phyloP scores from a whole-genome alignment of 192 early-diverging fungal genomes.

The Backusella luteola region DNA sequence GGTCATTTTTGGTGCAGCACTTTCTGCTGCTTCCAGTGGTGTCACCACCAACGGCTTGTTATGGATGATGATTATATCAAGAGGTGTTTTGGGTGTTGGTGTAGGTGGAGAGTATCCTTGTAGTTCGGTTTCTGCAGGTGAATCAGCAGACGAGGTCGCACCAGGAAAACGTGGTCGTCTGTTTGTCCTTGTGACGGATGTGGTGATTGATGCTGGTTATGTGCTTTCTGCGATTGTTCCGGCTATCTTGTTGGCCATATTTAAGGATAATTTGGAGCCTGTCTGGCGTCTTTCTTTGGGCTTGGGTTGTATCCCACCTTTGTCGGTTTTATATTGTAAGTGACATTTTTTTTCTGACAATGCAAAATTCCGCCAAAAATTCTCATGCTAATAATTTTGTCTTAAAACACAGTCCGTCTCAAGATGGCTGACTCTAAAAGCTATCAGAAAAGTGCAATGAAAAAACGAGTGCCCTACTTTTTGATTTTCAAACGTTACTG shows the following conservation, averaged over 20 bases:
- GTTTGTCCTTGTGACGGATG: conserved; percentile 40
- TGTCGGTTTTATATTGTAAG: conserved; percentile 50
- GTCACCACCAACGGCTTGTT: conserved; percentile 38
- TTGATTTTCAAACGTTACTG: conserved; percentile 54
- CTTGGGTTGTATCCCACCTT: conserved; percentile 47
- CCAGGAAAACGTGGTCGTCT: conserved; percentile 35
- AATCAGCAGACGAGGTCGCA: conserved; percentile 50
- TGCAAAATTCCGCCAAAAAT: background rate
- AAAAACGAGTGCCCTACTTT: conserved; percentile 48
- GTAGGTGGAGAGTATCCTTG: conserved; percentile 54
- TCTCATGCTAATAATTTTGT: background rate
- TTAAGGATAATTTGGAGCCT: conserved; percentile 44
- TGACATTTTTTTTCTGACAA: background rate
- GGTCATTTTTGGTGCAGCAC: conserved; percentile 46
- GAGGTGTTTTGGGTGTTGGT: conserved; percentile 47
- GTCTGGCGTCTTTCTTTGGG: conserved; percentile 56
- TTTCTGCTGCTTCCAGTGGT: conserved; percentile 42
- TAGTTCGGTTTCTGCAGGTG: conserved; percentile 50
- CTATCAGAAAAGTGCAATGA: conserved; percentile 45
- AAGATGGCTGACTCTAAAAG: conserved; percentile 52
- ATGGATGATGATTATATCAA: conserved; percentile 46
- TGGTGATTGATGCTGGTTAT: conserved; percentile 51
- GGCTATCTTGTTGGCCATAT: conserved; percentile 47
- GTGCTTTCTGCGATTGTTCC: conserved; percentile 46
- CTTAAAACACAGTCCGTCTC: conserved; percentile 42